Evolutionary conservation across 140 eudicot species (phyloP).

Genomic region (Flaveria floridana): DNA sequence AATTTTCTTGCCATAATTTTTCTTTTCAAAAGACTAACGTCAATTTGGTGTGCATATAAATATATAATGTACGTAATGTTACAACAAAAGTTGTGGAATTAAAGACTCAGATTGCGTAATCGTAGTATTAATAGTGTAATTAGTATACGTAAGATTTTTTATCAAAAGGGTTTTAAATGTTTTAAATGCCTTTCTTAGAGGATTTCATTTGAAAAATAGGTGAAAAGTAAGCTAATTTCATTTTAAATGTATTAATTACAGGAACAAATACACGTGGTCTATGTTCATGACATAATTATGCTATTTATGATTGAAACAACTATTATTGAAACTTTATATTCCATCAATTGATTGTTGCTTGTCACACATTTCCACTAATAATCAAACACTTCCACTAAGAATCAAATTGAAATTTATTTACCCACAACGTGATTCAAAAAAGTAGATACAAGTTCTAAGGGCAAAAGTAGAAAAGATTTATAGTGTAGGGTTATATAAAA

Average conservation of each 20-base stretch:
- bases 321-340: neutral
- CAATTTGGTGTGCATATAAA: too few relatives aligned
- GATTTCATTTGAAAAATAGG: neutral
- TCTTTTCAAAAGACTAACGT: too few relatives aligned
- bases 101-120: too few relatives aligned
- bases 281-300: slow-evolving; percentile 3
- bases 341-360: neutral
- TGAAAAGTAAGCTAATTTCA: neutral
- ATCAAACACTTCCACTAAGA: neutral
- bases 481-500: neutral
- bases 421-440: too few relatives aligned
- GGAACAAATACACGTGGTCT: slow-evolving; percentile 7
- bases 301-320: slow-evolving; percentile 5
- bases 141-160: neutral
- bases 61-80: too few relatives aligned
- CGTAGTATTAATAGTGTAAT: too few relatives aligned
- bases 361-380: slow-evolving; percentile 14
- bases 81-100: too few relatives aligned
- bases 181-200: neutral
- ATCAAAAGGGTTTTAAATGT: neutral
- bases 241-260: too few relatives aligned
- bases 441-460: neutral
- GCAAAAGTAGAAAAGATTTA: neutral
- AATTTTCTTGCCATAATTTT: too few relatives aligned
- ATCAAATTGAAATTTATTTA: neutral